A percentile compares a stretch with the other conserved stretches of the same genome.
phyloP scores from a whole-genome alignment of 2,329 filamentous ascomycete species.

The Aspergillus ochraceoroseus region DNA sequence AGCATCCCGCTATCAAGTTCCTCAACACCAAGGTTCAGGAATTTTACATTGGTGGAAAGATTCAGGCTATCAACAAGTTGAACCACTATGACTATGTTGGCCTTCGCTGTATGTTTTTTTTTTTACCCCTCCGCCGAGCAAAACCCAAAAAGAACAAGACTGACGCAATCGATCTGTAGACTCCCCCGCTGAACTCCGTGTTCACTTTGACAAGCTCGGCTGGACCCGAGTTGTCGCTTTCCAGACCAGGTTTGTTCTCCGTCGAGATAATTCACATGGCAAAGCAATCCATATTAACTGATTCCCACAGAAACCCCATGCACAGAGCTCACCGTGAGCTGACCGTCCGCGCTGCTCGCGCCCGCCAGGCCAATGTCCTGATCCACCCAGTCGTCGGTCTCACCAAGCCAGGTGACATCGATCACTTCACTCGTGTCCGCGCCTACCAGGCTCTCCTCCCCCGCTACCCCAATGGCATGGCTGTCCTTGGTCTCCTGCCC shows the following conservation, averaged over 20 bases:
- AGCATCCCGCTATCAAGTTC: constrained; percentile 89
- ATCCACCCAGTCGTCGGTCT: constrained; percentile 98
- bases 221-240: constrained; percentile 97
- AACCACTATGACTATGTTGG: constrained; percentile 99
- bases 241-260: constrained; percentile 63
- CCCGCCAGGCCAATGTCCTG: constrained; percentile 94
- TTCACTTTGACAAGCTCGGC: constrained; percentile 98
- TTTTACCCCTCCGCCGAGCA: constrained; percentile 3
- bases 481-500: constrained; percentile 86
- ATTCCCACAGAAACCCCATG: constrained; percentile 76
- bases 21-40: constrained; percentile 75
- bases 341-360: constrained; percentile 92
- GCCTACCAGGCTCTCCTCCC: constrained; percentile 97
- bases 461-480: constrained; percentile 98
- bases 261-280: too few relatives aligned
- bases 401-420: constrained; percentile 98
- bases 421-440: constrained; percentile 98
- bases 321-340: constrained; percentile 97
- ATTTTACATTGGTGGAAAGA: constrained; percentile 91
- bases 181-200: constrained; percentile 87
- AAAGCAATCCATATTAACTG: too few relatives aligned
- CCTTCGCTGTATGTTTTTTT: constrained; percentile 66
- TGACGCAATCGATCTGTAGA: constrained; percentile 47
- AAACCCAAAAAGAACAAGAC: constrained; percentile 1
- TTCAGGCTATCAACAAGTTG: constrained; percentile 89